These are phyloP conservation scores for Bisporella sp. DNA, from an alignment of 2,329 filamentous ascomycete species.

Conservation along the genomic window DNA sequence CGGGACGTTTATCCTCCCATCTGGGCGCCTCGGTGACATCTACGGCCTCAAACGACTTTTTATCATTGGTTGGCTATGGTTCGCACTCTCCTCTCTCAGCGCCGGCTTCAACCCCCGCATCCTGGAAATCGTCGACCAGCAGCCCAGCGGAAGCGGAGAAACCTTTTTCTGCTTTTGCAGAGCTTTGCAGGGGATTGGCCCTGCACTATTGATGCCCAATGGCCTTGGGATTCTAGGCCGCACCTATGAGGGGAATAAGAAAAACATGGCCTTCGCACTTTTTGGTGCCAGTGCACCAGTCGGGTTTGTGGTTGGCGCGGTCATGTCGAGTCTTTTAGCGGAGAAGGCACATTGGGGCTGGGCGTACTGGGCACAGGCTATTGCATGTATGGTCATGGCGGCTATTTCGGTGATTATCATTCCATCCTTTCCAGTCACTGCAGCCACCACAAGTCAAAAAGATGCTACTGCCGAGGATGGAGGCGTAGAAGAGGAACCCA, in stretches of 20 bases:
- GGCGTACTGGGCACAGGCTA: constrained; percentile 38
- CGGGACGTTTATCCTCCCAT: constrained; percentile 43
- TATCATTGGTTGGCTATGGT: constrained; percentile 36
- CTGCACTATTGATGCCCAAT: constrained; percentile 43
- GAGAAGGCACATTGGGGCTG: constrained; percentile 40
- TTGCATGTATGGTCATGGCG: constrained; percentile 30
- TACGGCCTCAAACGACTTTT: constrained; percentile 44
- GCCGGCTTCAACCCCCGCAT: constrained; percentile 13
- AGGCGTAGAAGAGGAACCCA: constrained; percentile 11
- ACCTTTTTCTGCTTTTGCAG: constrained; percentile 39
- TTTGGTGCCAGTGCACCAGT: constrained; percentile 40
- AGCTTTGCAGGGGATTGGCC: constrained; percentile 46
- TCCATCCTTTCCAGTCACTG: constrained; percentile 23
- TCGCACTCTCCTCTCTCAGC: constrained; percentile 15
- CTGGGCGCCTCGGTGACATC: constrained; percentile 43
- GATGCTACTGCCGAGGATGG: no score
- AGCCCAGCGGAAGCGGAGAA: no score
- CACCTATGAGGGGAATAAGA: constrained; percentile 36
- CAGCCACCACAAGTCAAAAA: constrained; percentile 19
- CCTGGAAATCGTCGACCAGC: neutral
- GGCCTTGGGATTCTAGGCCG: constrained; percentile 41
- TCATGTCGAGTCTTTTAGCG: constrained; percentile 33
- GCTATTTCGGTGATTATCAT: constrained; percentile 31
- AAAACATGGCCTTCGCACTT: constrained; percentile 36
- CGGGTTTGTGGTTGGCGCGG: constrained; percentile 34